Base-by-base conservation (phyloP, 257 asterid genomes). In the Verbascum thapsus region DNA sequence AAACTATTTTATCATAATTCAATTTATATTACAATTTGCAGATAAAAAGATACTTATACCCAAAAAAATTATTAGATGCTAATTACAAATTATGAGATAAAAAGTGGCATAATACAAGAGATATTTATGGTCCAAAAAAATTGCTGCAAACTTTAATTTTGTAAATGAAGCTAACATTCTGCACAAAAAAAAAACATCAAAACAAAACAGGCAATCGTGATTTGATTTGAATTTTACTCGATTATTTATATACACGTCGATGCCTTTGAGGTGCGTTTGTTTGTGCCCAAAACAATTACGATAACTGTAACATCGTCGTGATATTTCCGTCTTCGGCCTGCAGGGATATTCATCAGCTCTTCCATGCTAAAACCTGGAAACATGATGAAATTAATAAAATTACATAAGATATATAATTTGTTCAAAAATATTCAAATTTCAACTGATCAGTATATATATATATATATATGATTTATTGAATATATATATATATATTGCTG, bases 221-320 rank as follows among this genome's bases (percentile, higher is more conserved):
- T 43, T 6, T 3, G 32, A 8, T 32, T n/a, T n/a, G 42, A n/a
- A 4, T 20, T 16, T 18, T 40, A 47, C 13, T 48, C 16, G 17
- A 30, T 43, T 39, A 32, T 53, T 85, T 76, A 88, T 8, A 80
- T 66, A 55, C 72, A 82, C 4, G 81, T 86, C 8, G 98, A 91
- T 51, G 98, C 98, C 82, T 86, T 91, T 22, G 95, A 80, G 59
- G 96, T 86, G 67, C 96, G 88, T 75, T 88, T 85, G 60, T 83
- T 80, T 63, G 88, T 79, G 51, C 97, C 97, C 26, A 92, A 76
- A 9, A 85, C 77, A 7, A 92, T 78, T 37, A 92, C 99, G 12
- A 92, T 79, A 2, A 75, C 88, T 15, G 91, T 81, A 11, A 84
- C 79, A 60, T 84, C 91, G 12, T 84, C 91, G 0, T 84, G 91